A percentile compares a stretch with the other conserved stretches of the same genome.
phyloP scores from a whole-genome alignment of 768 basidiomycete species.

The Lactarius indigo region DNA sequence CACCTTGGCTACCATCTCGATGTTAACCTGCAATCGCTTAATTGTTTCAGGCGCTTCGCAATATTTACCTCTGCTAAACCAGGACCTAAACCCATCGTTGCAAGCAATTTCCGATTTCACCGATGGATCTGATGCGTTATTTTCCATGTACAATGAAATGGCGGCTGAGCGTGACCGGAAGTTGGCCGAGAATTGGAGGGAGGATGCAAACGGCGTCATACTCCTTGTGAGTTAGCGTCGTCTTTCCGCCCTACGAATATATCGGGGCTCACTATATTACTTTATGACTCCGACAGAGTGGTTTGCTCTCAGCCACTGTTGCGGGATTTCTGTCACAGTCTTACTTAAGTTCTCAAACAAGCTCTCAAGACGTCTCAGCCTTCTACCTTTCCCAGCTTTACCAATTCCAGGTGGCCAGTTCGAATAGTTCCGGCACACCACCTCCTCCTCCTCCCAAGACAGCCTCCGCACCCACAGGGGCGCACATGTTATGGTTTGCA shows the following conservation, averaged over 20 bases:
- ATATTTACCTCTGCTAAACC: neutral
- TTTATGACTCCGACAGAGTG: neutral
- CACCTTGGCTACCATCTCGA: neutral
- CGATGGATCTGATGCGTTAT: conserved; percentile 1
- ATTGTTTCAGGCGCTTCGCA: neutral
- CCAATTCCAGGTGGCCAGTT: neutral
- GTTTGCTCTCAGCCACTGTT: conserved; percentile 8
- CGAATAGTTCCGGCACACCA: neutral
- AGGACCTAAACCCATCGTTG: neutral
- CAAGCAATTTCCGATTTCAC: neutral
- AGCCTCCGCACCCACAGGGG: neutral
- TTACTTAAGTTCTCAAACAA: neutral
- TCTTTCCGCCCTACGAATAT: neutral
- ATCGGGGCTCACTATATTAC: neutral
- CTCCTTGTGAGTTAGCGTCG: neutral
- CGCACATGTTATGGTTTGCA: neutral
- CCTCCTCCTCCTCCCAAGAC: neutral
- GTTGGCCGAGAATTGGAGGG: conserved; percentile 12
- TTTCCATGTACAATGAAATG: conserved; percentile 13
- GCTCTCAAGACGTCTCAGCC: conserved; percentile 9
- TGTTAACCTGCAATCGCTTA: neutral
- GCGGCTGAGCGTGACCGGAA: conserved; percentile 2
- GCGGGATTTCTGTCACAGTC: conserved; percentile 4
- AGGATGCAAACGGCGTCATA: conserved; percentile 8
- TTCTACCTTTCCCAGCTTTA: conserved; percentile 9